Percentiles rank a stretch among this genome's conserved stretches.
Conservation (phyloP, 352 stramenopile species). For the Globisporangium radiosum region DNA sequence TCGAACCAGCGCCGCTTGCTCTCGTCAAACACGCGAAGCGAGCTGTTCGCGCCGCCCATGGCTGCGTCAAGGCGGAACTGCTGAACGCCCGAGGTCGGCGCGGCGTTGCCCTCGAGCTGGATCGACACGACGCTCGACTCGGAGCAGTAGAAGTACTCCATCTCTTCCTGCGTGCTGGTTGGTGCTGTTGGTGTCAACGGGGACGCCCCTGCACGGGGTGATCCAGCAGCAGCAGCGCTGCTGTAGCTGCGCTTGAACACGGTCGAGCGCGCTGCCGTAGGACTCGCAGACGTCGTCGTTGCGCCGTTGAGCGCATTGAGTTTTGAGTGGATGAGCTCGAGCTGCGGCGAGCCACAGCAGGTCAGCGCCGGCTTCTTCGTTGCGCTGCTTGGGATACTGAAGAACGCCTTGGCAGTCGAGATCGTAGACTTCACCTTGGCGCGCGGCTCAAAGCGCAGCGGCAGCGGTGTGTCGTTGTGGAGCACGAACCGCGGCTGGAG, state of each 20-base stretch:
- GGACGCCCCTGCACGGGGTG: neutral
- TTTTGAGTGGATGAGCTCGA: constrained; percentile 72
- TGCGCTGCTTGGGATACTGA: constrained; percentile 34
- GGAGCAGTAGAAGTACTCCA: constrained; percentile 65
- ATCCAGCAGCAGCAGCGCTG: neutral
- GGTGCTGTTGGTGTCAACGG: neutral
- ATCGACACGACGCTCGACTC: constrained; percentile 58
- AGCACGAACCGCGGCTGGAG: constrained; percentile 64
- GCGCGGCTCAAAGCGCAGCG: constrained; percentile 47
- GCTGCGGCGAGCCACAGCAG: constrained; percentile 53
- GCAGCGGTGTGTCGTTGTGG: constrained; percentile 46
- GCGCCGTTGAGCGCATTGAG: constrained; percentile 50
- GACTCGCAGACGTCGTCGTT: constrained; percentile 24
- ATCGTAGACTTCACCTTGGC: constrained; percentile 45
- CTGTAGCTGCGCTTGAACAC: constrained; percentile 14
- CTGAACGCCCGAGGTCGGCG: constrained; percentile 38
- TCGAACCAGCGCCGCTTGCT: constrained; percentile 67
- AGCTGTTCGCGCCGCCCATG: constrained; percentile 53
- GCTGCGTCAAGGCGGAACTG: constrained; percentile 52
- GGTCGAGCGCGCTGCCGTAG: constrained; percentile 6
- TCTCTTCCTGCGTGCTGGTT: constrained; percentile 19
- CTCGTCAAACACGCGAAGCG: constrained; percentile 68
- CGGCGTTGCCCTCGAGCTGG: constrained; percentile 56
- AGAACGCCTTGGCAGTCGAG: constrained; percentile 58
- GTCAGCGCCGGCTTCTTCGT: constrained; percentile 30